A percentile compares a stretch with the other conserved stretches of the same genome.
Conservation (phyloP, 108 stramenopile species). For the Pseudonitzschia pungens region DNA sequence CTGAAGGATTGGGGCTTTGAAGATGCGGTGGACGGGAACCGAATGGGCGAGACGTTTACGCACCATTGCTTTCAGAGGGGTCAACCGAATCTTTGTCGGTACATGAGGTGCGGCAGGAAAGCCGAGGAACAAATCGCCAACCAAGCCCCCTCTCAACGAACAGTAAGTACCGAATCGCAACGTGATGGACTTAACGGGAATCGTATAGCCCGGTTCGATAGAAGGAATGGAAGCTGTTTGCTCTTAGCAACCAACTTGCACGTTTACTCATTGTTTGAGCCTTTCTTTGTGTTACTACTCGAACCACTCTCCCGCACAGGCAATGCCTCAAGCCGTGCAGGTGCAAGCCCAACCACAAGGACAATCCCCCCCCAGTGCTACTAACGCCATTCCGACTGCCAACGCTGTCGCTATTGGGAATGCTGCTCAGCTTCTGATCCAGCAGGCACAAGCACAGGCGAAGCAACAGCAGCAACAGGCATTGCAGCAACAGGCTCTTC, state of each 20-base stretch:
- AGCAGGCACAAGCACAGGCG: background rate
- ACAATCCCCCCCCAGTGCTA: background rate
- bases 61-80: constrained; percentile 16
- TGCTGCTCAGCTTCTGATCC: background rate
- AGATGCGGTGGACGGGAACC: background rate
- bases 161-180: background rate
- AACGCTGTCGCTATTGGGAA: background rate
- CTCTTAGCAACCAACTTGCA: too few species aligned
- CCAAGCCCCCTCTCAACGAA: background rate
- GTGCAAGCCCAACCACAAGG: background rate
- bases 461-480: constrained; percentile 2
- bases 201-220: too few species aligned
- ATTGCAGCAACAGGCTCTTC: background rate
- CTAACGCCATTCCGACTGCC: background rate
- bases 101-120: constrained; percentile 16
- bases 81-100: constrained; percentile 1
- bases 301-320: background rate
- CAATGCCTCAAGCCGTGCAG: background rate
- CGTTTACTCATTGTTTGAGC: background rate
- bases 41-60: constrained; percentile 3
- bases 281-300: background rate
- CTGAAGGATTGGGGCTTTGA: constrained; percentile 21
- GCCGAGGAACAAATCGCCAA: background rate
- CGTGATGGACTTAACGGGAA: too few species aligned
- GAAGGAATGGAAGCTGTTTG: background rate